Base-by-base conservation (phyloP, 805 yeast genomes). In the Metschnikowia dekortorum region DNA sequence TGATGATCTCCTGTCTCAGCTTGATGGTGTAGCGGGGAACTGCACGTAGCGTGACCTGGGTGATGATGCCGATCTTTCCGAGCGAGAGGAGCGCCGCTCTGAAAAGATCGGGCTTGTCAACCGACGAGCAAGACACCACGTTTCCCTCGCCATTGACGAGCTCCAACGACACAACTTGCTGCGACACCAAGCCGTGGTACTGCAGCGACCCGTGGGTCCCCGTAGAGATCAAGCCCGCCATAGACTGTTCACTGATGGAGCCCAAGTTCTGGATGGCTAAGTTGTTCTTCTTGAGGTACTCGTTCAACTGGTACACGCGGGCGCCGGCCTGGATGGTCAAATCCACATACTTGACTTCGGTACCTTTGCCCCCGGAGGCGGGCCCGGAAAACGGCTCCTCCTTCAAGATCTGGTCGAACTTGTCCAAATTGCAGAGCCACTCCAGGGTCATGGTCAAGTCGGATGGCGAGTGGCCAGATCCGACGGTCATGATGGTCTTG, bases 131-230 rank as follows among this genome's bases (percentile, higher is more conserved):
- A 37, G 75, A 75, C 22, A 89, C 73, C 13, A 84, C 60, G 53
- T 88, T 82, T 39, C 97, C 98, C 50, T 75, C 70, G 43, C 94
- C 88, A 57, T 86, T 82, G 51, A 91, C 81, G 31, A 92, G 65
- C 8, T 87, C 83, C 51, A 92, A 66, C 55, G 83, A 81, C 2
- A 92, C 97, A 54, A 88, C 78, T 66, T 90, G 97, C 60, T 89
- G 92, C 8, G 94, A 82, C 2, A 92, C 87, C 35, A 91, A 74
- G 0, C 98, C 97, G 61, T 94, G 98, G 65, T 79, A 88, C 39
- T 92, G 95, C 8, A 96, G 84, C 0, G 97, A 87, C 7, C 99
- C 99, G 63, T 92, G 99, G 0, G 98, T 90, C 30, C 98, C 98
- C 0, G 98, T 92, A 1, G 96, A 86, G 41, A 94, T 89, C 56